Evolutionary conservation across 768 basidiomycete genomes (phyloP).

Genomic region (Daedaleopsis sinensis): DNA sequence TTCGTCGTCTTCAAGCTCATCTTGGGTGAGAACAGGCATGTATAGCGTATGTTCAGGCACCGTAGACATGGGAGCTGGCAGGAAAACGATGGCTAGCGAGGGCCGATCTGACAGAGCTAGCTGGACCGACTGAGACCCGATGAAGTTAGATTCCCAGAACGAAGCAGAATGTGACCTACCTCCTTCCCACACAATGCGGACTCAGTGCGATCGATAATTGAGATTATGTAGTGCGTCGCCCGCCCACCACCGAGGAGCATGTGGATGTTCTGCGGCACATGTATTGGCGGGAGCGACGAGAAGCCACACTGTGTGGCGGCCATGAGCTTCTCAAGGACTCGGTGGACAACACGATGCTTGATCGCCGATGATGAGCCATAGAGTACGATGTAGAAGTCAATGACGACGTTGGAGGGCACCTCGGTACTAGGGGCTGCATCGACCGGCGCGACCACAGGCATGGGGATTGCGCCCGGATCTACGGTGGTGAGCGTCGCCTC

Average conservation of each 20-base stretch:
- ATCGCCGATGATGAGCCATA: slow-evolving; percentile 62
- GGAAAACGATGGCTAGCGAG: slow-evolving; percentile 70
- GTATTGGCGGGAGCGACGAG: slow-evolving; percentile 24
- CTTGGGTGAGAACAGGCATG: slow-evolving; percentile 56
- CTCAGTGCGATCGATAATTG: slow-evolving; percentile 44
- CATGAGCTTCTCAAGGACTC: slow-evolving; percentile 58
- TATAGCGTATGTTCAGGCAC: slow-evolving; percentile 49
- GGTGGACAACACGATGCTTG: slow-evolving; percentile 66
- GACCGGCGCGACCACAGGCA: slow-evolving; percentile 39
- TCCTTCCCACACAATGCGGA: slow-evolving; percentile 30
- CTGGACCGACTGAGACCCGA: slow-evolving; percentile 43
- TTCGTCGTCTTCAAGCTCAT: slow-evolving; percentile 24
- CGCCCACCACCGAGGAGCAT: slow-evolving; percentile 24
- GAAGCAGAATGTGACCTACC: slow-evolving; percentile 37
- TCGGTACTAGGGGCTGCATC: slow-evolving; percentile 15
- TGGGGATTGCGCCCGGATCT: slow-evolving; percentile 33
- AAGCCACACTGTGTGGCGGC: slow-evolving; percentile 35
- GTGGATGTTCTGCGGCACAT: slow-evolving; percentile 15
- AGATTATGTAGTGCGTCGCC: slow-evolving; percentile 36
- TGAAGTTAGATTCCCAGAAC: slow-evolving; percentile 39
- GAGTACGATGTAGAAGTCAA: slow-evolving; percentile 63
- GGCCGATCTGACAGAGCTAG: slow-evolving; percentile 42
- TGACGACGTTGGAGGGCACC: slow-evolving; percentile 30
- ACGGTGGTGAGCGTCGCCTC: slow-evolving; percentile 32
- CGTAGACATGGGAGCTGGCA: slow-evolving; percentile 50